These are phyloP conservation scores for Aspergillus sp. DNA, from an alignment of 2,329 filamentous ascomycete species.

Conservation along the genomic window DNA sequence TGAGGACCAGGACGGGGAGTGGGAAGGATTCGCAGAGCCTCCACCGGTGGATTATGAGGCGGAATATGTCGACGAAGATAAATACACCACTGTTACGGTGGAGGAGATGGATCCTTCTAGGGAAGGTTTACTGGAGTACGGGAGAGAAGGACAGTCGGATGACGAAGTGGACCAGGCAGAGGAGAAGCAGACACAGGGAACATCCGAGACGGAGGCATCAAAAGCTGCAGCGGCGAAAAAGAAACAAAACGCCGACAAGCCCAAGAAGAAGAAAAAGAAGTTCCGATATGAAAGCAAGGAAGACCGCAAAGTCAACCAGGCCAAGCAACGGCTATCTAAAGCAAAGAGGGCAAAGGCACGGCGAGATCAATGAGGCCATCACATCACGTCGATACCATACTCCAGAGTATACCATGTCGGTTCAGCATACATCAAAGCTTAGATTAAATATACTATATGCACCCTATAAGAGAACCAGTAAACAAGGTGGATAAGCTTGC, in stretches of 20 bases:
- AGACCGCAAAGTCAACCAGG: conserved; percentile 58
- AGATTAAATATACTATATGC: conserved; percentile 11
- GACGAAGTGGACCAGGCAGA: conserved; percentile 16
- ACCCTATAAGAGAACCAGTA: conserved; percentile 5
- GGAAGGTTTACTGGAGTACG: conserved; percentile 58
- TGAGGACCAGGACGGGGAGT: conserved; percentile 47
- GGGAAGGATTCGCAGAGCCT: conserved; percentile 53
- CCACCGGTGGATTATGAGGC: conserved; percentile 68
- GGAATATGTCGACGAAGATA: conserved; percentile 93
- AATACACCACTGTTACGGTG: conserved; percentile 88
- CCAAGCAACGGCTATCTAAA: conserved; percentile 61
- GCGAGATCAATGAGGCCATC: conserved; percentile 22
- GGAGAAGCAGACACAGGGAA: conserved; percentile 20
- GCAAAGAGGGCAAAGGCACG: conserved; percentile 58
- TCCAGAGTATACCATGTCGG: background rate
- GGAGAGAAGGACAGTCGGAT: conserved; percentile 22
- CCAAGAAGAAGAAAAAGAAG: conserved; percentile 78
- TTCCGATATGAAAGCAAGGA: conserved; percentile 88
- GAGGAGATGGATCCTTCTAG: conserved; percentile 76
- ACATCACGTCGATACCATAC: conserved; percentile 3
- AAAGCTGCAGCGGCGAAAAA: conserved; percentile 38
- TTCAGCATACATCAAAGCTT: background rate
- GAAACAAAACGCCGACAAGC: conserved; percentile 44
- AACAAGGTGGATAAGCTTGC: conserved; percentile 11
- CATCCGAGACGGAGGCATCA: conserved; percentile 21